Evolutionary conservation across 2,329 filamentous ascomycete species (phyloP).

Genomic region (Alternaria gaisen): DNA sequence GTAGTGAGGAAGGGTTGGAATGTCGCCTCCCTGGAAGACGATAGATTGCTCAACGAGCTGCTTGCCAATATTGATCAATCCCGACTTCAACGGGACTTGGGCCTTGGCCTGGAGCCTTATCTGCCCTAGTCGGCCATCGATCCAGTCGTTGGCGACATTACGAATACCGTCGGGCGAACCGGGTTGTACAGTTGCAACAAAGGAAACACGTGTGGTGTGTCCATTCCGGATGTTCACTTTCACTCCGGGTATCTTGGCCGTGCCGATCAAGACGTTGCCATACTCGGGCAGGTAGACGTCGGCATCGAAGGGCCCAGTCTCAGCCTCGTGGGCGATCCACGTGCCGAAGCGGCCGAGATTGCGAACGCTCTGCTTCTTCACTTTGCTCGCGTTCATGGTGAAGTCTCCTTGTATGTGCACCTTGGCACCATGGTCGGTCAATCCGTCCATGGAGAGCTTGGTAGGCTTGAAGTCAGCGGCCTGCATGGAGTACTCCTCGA

Average conservation of each 20-base stretch:
- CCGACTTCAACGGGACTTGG: conserved; percentile 77
- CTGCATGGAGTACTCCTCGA: conserved; percentile 86
- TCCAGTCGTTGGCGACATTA: conserved; percentile 84
- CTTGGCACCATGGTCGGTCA: conserved; percentile 79
- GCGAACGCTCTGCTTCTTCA: conserved; percentile 74
- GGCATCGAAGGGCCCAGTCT: conserved; percentile 76
- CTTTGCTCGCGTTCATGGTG: conserved; percentile 78
- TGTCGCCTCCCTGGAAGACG: conserved; percentile 75
- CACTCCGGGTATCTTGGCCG: conserved; percentile 77
- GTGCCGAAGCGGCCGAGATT: conserved; percentile 80
- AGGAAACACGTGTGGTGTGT: conserved; percentile 78
- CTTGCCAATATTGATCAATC: conserved; percentile 79
- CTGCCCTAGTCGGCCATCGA: conserved; percentile 77
- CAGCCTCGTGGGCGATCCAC: conserved; percentile 79
- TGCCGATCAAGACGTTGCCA: conserved; percentile 78
- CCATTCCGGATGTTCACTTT: conserved; percentile 80
- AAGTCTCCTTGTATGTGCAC: conserved; percentile 86
- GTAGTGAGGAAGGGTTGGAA: conserved; percentile 82
- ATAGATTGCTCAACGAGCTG: conserved; percentile 78
- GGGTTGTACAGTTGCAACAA: conserved; percentile 77
- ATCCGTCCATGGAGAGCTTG: conserved; percentile 83
- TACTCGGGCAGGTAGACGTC: conserved; percentile 86
- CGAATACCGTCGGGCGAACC: conserved; percentile 81
- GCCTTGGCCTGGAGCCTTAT: conserved; percentile 79
- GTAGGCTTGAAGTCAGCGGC: conserved; percentile 84